Conservation (phyloP, 1,139 yeast species). For the Sugiyamaella grinbergsii region DNA sequence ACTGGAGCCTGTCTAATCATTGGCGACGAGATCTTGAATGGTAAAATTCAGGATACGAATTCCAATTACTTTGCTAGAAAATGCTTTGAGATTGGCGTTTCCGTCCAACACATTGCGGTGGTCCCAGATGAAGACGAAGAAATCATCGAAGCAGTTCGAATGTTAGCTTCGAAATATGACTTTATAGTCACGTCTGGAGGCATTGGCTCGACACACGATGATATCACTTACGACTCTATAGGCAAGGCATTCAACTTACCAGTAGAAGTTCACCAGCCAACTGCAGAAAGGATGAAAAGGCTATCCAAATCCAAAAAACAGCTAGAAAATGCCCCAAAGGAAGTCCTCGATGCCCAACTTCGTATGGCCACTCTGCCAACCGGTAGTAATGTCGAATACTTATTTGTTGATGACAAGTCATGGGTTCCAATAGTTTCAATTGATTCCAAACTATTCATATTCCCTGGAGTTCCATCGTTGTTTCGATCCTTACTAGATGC, state of each 20-base stretch:
- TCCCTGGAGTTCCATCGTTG: slow-evolving; percentile 82
- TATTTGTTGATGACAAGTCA: slow-evolving; percentile 56
- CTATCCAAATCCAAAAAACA: slow-evolving; percentile 50
- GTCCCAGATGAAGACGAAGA: slow-evolving; percentile 76
- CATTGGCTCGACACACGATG: slow-evolving; percentile 90
- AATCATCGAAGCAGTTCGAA: slow-evolving; percentile 55
- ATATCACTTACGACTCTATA: slow-evolving; percentile 72
- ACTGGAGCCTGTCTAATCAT: slow-evolving; percentile 58
- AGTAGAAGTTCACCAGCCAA: slow-evolving; percentile 55
- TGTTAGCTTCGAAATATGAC: slow-evolving; percentile 58
- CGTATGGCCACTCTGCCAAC: slow-evolving; percentile 79
- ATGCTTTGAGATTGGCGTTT: slow-evolving; percentile 67
- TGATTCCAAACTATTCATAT: slow-evolving; percentile 60
- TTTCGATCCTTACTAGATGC: slow-evolving; percentile 57
- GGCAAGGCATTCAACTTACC: slow-evolving; percentile 63
- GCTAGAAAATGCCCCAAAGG: slow-evolving; percentile 36
- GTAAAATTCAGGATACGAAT: slow-evolving; percentile 82
- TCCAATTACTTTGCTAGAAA: slow-evolving; percentile 68
- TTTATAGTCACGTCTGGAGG: slow-evolving; percentile 78
- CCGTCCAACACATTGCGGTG: slow-evolving; percentile 64
- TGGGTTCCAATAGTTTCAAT: slow-evolving; percentile 86
- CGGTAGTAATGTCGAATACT: slow-evolving; percentile 52
- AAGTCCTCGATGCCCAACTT: slow-evolving; percentile 60
- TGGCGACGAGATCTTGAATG: slow-evolving; percentile 86
- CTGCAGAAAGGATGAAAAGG: slow-evolving; percentile 60